These are phyloP conservation scores for Melaleuca quinquenervia DNA, from an alignment of 345 rosid species.

Conservation along the genomic window DNA sequence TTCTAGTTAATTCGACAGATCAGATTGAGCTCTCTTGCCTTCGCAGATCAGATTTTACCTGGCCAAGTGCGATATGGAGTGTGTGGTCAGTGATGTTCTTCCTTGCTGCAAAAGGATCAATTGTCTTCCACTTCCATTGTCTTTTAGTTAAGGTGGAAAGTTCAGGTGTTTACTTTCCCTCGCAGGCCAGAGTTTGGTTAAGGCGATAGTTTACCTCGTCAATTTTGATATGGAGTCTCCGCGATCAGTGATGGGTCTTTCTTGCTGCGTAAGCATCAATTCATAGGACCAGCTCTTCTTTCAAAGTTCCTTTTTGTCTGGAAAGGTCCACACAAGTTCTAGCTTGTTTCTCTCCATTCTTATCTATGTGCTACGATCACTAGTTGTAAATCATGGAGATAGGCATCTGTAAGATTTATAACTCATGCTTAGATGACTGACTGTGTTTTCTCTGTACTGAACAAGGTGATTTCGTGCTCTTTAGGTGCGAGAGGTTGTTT, in stretches of 20 bases:
- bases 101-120: not conserved
- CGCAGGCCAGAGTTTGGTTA: not conserved
- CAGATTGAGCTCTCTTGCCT: not conserved
- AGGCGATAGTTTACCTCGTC: not conserved
- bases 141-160: not conserved
- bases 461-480: no score
- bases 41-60: not conserved
- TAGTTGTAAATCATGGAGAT: not conserved
- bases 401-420: not conserved
- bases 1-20: not conserved
- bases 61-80: not conserved
- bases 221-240: not conserved
- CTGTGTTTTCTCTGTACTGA: not conserved
- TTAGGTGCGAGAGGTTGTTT: not conserved
- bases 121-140: not conserved
- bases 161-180: not conserved
- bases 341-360: not conserved
- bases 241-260: not conserved
- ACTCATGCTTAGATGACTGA: no score
- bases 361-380: not conserved
- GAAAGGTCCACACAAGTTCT: not conserved
- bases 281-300: not conserved
- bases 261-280: not conserved
- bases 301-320: not conserved
- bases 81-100: not conserved